A percentile compares a stretch with the other conserved stretches of the same genome.
Evolutionary conservation across 164 flowering plant genomes (phyloP).

Genomic region (Nymphaea colorata): DNA sequence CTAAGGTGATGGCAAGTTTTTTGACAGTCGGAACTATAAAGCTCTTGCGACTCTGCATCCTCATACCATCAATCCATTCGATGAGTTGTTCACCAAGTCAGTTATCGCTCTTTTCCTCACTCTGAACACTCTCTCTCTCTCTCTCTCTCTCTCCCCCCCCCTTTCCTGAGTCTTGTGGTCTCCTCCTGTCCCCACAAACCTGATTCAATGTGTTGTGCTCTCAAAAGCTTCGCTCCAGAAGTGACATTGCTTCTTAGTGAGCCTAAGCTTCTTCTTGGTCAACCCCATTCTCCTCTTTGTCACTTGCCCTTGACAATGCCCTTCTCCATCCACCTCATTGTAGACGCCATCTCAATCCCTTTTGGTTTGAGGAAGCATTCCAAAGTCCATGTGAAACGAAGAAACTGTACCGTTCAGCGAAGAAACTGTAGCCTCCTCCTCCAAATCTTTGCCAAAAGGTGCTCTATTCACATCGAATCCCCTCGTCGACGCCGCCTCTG

Average conservation of each 20-base stretch:
- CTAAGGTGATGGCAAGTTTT: too few species aligned
- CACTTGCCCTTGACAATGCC: conserved; percentile 49
- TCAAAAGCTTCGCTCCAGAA: conserved; percentile 86
- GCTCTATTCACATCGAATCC: conserved; percentile 39
- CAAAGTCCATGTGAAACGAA: conserved; percentile 52
- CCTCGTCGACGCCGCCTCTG: conserved; percentile 16
- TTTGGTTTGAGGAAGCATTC: conserved; percentile 20
- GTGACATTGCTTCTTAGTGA: conserved; percentile 78
- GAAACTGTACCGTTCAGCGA: conserved; percentile 53
- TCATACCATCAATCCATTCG: too few species aligned
- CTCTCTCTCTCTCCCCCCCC: too few species aligned
- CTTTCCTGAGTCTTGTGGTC: too few species aligned
- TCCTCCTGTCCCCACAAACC: conserved; percentile 40
- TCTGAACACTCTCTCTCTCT: too few species aligned
- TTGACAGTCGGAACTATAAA: too few species aligned
- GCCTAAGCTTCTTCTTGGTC: conserved; percentile 69
- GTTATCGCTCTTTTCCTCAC: too few species aligned
- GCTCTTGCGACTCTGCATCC: too few species aligned
- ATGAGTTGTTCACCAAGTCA: too few species aligned
- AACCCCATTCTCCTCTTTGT: conserved; percentile 61
- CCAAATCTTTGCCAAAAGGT: conserved; percentile 24
- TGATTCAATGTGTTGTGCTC: conserved; percentile 91
- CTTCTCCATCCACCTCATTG: conserved; percentile 31
- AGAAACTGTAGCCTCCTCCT: conserved; percentile 35
- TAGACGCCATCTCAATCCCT: conserved; percentile 26